Percentiles rank a stretch among this genome's conserved stretches.
These are phyloP conservation scores for Trichoderma semiorbis DNA, from an alignment of 2,329 filamentous ascomycete species.

Conservation along the genomic window DNA sequence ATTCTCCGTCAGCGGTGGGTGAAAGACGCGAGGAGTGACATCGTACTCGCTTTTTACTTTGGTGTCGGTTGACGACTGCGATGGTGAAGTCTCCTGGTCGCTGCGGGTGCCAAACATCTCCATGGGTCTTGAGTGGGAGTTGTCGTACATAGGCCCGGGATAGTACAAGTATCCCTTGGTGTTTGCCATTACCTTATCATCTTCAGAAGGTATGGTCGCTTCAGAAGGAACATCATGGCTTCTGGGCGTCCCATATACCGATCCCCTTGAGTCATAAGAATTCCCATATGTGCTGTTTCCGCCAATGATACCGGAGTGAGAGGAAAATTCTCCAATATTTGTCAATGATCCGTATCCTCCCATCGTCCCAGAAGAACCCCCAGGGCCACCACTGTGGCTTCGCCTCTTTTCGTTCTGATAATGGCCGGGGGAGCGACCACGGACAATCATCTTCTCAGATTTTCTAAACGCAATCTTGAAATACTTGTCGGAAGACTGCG, in stretches of 20 bases:
- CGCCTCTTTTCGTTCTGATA: constrained; percentile 69
- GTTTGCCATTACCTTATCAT: constrained; percentile 47
- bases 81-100: constrained; percentile 33
- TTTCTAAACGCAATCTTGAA: constrained; percentile 69
- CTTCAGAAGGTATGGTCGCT: constrained; percentile 49
- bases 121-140: constrained; percentile 44
- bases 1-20: constrained; percentile 37
- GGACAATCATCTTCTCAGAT: constrained; percentile 82
- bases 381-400: constrained; percentile 65
- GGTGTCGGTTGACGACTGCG: constrained; percentile 31
- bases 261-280: constrained; percentile 11
- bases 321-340: constrained; percentile 29
- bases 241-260: constrained; percentile 28
- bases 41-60: constrained; percentile 53
- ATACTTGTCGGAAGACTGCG: constrained; percentile 48
- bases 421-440: constrained; percentile 76
- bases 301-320: not conserved
- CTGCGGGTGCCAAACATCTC: constrained; percentile 47
- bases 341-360: constrained; percentile 38
- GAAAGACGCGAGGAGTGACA: constrained; percentile 46
- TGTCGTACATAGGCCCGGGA: constrained; percentile 49
- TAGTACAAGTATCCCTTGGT: constrained; percentile 56
- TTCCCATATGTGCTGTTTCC: constrained; percentile 1
- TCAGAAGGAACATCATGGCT: constrained; percentile 51
- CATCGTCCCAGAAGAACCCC: constrained; percentile 61